phyloP scores from a whole-genome alignment of 2,329 filamentous ascomycete species.

The Penicillium janthinellum region DNA sequence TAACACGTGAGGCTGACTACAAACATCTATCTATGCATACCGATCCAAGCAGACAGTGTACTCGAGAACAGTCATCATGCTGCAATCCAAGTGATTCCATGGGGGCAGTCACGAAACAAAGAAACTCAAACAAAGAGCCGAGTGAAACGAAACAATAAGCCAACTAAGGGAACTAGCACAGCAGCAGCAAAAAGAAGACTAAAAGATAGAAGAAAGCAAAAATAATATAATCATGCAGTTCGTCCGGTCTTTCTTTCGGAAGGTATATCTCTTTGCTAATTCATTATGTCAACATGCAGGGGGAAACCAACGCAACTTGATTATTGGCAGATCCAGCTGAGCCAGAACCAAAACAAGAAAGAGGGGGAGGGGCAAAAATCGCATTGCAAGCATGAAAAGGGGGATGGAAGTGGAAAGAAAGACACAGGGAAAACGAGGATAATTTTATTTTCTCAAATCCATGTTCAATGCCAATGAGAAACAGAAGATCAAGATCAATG shows the following conservation, averaged over 20 bases:
- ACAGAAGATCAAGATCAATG: constrained; percentile 5
- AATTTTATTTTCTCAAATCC: too few species aligned
- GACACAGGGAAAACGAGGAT: too few species aligned
- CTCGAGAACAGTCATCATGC: not conserved
- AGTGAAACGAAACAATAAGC: too few species aligned
- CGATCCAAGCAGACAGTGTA: not conserved
- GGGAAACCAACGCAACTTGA: not conserved
- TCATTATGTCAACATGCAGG: constrained; percentile 30
- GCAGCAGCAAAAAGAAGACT: too few species aligned
- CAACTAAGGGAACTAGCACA: too few species aligned
- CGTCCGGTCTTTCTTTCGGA: constrained; percentile 26
- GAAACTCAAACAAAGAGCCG: not conserved
- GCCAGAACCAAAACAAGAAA: constrained; percentile 13
- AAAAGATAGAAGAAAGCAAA: too few species aligned
- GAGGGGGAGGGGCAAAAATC: too few species aligned
- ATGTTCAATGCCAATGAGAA: too few species aligned
- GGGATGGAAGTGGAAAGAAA: too few species aligned
- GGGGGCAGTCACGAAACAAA: not conserved
- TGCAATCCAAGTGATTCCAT: not conserved
- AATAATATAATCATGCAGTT: too few species aligned
- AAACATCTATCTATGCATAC: constrained; percentile 17
- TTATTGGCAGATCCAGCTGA: constrained; percentile 13
- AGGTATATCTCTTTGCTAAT: constrained; percentile 31
- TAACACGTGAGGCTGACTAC: not conserved
- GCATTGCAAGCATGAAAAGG: not conserved